Percentiles rank a stretch among this genome's conserved stretches.
phyloP scores from a whole-genome alignment of 2,329 filamentous ascomycete genomes.

The Didymella glomerata region DNA sequence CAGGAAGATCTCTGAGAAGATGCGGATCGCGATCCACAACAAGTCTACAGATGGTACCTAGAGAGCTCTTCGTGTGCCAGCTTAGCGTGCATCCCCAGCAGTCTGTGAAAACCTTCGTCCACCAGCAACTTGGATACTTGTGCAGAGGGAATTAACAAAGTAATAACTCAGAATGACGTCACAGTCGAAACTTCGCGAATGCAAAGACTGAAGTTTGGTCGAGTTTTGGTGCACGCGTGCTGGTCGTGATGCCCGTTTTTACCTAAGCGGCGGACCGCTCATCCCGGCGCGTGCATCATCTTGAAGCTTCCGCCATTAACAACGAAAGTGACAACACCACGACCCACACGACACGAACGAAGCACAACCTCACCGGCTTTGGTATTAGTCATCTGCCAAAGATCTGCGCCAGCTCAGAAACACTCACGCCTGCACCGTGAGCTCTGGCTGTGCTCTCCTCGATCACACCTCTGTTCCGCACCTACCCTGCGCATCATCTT shows the following conservation, averaged over 20 bases:
- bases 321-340: conserved; percentile 27
- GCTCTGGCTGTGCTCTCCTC: conserved; percentile 11
- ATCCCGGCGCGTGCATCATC: conserved; percentile 20
- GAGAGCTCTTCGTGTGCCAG: neutral
- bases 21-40: neutral
- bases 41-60: neutral
- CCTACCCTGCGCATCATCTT: conserved; percentile 15
- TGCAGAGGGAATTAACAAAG: neutral
- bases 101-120: neutral
- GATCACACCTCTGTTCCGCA: conserved; percentile 13
- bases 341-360: conserved; percentile 23
- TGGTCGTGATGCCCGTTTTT: conserved; percentile 21
- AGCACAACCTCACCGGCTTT: conserved; percentile 19
- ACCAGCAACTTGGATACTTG: neutral
- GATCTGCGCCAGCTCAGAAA: conserved; percentile 27
- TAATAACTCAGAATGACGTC: conserved; percentile 13
- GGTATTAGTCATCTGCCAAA: conserved; percentile 24
- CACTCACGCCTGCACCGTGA: conserved; percentile 51
- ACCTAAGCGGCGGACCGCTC: conserved; percentile 17
- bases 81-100: neutral
- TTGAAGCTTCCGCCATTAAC: conserved; percentile 22
- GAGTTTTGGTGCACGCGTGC: conserved; percentile 15
- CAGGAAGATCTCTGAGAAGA: neutral
- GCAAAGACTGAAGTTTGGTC: neutral
- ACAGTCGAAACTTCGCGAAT: conserved; percentile 17